Conservation (phyloP, 202 grass and related monocot genomes). For the Thinopyrum obtusiflorum region DNA sequence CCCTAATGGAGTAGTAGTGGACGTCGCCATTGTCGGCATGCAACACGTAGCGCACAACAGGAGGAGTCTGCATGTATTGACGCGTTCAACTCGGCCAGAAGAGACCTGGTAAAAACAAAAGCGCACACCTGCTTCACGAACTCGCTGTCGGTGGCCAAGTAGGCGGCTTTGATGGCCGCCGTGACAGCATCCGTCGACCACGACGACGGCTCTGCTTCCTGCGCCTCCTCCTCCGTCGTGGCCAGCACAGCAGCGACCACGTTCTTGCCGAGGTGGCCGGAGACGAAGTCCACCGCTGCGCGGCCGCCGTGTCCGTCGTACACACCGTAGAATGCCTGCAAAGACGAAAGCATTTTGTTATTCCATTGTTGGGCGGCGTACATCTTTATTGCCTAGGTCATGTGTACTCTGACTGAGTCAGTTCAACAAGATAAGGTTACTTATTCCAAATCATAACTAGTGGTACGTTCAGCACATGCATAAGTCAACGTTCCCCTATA, state of each 20-base stretch:
- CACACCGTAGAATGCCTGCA: conserved; percentile 84
- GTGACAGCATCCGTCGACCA: conserved; percentile 19
- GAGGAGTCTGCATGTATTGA: conserved; percentile 5
- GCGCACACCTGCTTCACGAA: conserved; percentile 60
- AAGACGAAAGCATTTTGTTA: neutral
- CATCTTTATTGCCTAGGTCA: neutral
- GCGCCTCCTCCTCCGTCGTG: neutral
- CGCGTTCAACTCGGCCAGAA: conserved; percentile 1
- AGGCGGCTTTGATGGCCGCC: conserved; percentile 55
- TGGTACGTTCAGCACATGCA: neutral
- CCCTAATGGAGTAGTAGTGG: neutral
- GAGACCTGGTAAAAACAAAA: conserved; percentile 35
- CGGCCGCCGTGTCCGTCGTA: conserved; percentile 89
- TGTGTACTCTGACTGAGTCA: neutral
- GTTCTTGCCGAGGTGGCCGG: conserved; percentile 53
- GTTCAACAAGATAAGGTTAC: neutral
- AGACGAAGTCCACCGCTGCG: conserved; percentile 76
- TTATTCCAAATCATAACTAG: neutral
- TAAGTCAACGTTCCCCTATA: neutral
- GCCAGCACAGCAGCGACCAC: conserved; percentile 51
- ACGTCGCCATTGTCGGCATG: conserved; percentile 13
- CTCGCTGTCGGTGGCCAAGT: conserved; percentile 72
- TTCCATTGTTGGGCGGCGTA: neutral
- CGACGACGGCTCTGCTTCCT: neutral
- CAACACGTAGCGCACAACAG: neutral